Evolutionary conservation across 2,329 filamentous ascomycete species (phyloP), one percentile per base, ranked within the genome.

Genomic region (Alternaria sp.): DNA sequence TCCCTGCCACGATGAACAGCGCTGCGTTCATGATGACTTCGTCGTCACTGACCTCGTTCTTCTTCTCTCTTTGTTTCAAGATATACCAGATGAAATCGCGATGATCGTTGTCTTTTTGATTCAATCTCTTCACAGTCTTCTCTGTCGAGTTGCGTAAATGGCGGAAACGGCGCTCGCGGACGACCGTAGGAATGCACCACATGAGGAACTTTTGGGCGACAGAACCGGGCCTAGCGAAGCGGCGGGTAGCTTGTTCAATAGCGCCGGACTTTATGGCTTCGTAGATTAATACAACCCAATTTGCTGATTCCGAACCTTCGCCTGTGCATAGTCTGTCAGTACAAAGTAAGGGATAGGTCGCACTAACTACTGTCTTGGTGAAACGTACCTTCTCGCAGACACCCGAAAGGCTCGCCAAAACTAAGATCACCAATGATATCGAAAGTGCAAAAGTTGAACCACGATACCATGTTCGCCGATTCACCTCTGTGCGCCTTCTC

Each of bases 31-130:
- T 70, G 43, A 74, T 73, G 16, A 76, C 67, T 47, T 75, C 73
- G 53, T 74, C 64, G 36, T 75, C 72, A 30, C 62, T 68, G 26
- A 76, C 71, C 51, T 77, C 74, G 51, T 76, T 71, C 61, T 74
- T 77, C 67, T 76, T 75, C 39, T 70, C 64, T 26, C 69, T 67
- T 48, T 77, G 69, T 58, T 70, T 73, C 7, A 77, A 59, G 22
- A 75, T 75, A 49, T 75, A 74, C 71, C 72, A 77, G 48, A 77
- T 75, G 59, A 77, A 77, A 63, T 77, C 75, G 14, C 73, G 60
- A 55, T 77, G 74, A 22, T 75, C 72, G 7, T 34, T 48, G 67
- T 74, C 53, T 76, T 72, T 20, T 57, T 67, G 9, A n/a, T 63
- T 64, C 57, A 77, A 64, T 16, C 75, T 55, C 22, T 68, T 65